Conservation (phyloP, 371 early-diverging fungal genomes). For the Mucor circinelloides region DNA sequence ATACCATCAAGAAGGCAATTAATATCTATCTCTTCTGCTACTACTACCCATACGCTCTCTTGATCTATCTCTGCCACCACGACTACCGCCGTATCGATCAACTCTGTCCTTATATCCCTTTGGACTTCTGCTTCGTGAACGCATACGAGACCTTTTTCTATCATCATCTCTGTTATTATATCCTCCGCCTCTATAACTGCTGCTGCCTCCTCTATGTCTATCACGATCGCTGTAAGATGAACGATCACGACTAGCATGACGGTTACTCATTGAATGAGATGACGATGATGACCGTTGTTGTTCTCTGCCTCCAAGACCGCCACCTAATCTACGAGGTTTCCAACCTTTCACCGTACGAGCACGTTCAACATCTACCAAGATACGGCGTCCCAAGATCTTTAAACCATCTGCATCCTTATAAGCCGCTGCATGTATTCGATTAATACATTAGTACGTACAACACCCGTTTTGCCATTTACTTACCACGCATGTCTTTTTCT, state of each 20-base stretch:
- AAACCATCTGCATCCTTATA: slow-evolving; percentile 91
- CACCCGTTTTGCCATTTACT: neutral
- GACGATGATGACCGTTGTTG: slow-evolving; percentile 48
- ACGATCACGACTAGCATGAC: slow-evolving; percentile 49
- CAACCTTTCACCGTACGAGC: slow-evolving; percentile 96
- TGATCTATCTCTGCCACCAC: slow-evolving; percentile 53
- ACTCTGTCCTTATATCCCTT: slow-evolving; percentile 40
- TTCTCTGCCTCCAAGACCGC: slow-evolving; percentile 90
- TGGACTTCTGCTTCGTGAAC: slow-evolving; percentile 47
- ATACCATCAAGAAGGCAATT: neutral
- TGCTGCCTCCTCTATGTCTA: slow-evolving; percentile 25
- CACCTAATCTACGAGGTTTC: slow-evolving; percentile 90
- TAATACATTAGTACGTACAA: neutral
- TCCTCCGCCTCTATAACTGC: slow-evolving; percentile 24
- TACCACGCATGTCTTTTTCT: slow-evolving; percentile 89
- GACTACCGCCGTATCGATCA: slow-evolving; percentile 39
- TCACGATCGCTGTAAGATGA: slow-evolving; percentile 32
- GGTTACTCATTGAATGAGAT: slow-evolving; percentile 34
- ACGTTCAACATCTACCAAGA: slow-evolving; percentile 95
- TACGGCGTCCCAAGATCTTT: slow-evolving; percentile 82
- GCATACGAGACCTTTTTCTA: slow-evolving; percentile 44
- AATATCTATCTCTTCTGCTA: slow-evolving; percentile 62
- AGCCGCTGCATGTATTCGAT: slow-evolving; percentile 59
- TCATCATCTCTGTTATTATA: slow-evolving; percentile 40
- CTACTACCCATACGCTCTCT: slow-evolving; percentile 48